Base-by-base conservation (phyloP, 441 rosid species). In the Adansonia grandidieri region DNA sequence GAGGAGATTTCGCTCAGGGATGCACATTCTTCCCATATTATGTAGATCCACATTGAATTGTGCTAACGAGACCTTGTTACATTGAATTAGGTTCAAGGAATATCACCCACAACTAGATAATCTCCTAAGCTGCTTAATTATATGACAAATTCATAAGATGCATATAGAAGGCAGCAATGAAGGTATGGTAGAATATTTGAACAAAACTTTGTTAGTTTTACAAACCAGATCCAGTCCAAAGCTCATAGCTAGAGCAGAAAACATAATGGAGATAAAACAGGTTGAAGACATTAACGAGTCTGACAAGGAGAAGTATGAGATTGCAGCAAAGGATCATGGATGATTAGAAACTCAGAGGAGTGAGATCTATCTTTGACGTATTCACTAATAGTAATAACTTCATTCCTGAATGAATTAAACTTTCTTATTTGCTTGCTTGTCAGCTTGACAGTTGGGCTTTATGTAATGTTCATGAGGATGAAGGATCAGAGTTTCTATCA, bases 371-470 rank as follows among this genome's bases (percentile, higher is more conserved):
- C 44, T 40, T 40, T 40, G 44, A 40, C 44, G 44, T 40, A 40
- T 40, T 40, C 6, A 40, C 6, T 40, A 40, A 40, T 40, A 4
- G 47, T 44, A 44, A n/a, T n/a, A 54, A n/a, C 60, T n/a, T 54
- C 60, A n/a, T 56, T 56, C 19, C 22, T n/a, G 40, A 37, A 42
- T 66, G 20, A 54, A 54, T n/a, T 65, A 5, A 64, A 42, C 19
- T 28, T 6, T 62, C 24, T 42, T n/a, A 50, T 63, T 69, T 20
- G 9, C 14, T 68, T 60, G 20, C 60, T 47, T 65, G 22, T 66
- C 20, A 80, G 68, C 57, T 48, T 10, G 79, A 71, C 5, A 24
- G 73, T 13, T 53, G 71, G 79, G 75, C 77, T 60, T 37, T 77
- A 6, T 60, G 24, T 71, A 58, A 45, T 67, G 20, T 79, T 60